phyloP scores from a whole-genome alignment of 2,329 filamentous ascomycete genomes.

The Coleophoma cylindrospora region DNA sequence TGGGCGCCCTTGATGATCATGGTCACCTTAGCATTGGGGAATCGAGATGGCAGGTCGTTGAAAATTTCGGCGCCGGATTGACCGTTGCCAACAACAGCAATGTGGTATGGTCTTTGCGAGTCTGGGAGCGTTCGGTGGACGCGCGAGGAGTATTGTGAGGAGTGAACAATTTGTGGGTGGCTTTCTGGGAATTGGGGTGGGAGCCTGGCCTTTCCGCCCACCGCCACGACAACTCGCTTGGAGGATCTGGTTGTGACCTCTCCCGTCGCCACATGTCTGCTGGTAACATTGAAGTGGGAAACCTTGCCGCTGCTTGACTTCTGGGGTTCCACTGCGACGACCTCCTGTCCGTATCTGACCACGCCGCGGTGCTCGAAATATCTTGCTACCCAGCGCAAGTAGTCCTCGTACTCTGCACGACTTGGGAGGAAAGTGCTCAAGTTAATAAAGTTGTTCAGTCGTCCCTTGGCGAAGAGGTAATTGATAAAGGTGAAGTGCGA shows the following conservation, averaged over 20 bases:
- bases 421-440: constrained; percentile 83
- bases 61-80: constrained; percentile 94
- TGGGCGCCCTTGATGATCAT: constrained; percentile 78
- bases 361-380: constrained; percentile 58
- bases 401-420: constrained; percentile 88
- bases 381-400: constrained; percentile 85
- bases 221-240: constrained; percentile 49
- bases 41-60: constrained; percentile 73
- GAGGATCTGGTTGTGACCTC: constrained; percentile 27
- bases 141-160: constrained; percentile 71
- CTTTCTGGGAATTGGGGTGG: constrained; percentile 58
- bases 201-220: constrained; percentile 64
- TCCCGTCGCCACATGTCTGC: constrained; percentile 24
- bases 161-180: constrained; percentile 75
- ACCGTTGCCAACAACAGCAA: constrained; percentile 83
- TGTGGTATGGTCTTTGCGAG: constrained; percentile 35
- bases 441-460: constrained; percentile 90
- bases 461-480: constrained; percentile 75
- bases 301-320: constrained; percentile 27
- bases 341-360: constrained; percentile 63
- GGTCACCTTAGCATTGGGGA: constrained; percentile 72
- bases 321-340: constrained; percentile 34
- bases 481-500: constrained; percentile 95
- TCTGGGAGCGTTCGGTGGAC: constrained; percentile 47
- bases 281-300: constrained; percentile 25